These are phyloP conservation scores for Zygnema cylindricum DNA, from an alignment of 139 green algal species.

Conservation along the genomic window DNA sequence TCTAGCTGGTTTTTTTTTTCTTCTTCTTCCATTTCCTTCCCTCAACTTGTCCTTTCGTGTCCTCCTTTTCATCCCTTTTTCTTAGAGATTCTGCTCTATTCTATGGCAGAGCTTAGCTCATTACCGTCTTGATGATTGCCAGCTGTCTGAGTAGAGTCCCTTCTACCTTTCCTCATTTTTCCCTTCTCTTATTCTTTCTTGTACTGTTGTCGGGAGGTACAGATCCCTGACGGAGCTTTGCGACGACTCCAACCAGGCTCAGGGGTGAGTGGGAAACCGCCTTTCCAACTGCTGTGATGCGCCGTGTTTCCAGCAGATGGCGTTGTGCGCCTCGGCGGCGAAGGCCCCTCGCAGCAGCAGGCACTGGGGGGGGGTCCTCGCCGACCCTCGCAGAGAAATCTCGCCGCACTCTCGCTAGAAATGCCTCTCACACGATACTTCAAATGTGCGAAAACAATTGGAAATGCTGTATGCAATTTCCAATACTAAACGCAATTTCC, in stretches of 20 bases:
- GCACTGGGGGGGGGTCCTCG: too few relatives aligned
- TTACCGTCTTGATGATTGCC: background rate
- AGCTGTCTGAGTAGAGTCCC: background rate
- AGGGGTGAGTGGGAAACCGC: background rate
- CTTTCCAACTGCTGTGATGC: background rate
- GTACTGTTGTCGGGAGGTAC: background rate
- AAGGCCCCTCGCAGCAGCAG: too few relatives aligned
- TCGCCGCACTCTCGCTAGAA: too few relatives aligned
- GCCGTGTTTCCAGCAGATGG: background rate
- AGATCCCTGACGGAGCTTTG: constrained; percentile 11
- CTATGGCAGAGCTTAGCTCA: background rate
- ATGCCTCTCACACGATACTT: too few relatives aligned
- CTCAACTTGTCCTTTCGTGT: background rate
- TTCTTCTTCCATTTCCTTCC: background rate
- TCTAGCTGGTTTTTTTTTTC: background rate
- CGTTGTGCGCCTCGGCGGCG: background rate
- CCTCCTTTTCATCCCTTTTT: background rate
- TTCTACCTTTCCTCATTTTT: background rate
- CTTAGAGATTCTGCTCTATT: background rate
- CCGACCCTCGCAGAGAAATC: too few relatives aligned
- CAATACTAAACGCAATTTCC: too few relatives aligned
- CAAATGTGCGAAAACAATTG: too few relatives aligned
- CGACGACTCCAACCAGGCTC: constrained; percentile 11
- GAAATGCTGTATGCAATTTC: too few relatives aligned
- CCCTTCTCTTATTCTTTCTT: background rate